Evolutionary conservation across 2,329 filamentous ascomycete species (phyloP).

Genomic region (Coniochaeta sp.): DNA sequence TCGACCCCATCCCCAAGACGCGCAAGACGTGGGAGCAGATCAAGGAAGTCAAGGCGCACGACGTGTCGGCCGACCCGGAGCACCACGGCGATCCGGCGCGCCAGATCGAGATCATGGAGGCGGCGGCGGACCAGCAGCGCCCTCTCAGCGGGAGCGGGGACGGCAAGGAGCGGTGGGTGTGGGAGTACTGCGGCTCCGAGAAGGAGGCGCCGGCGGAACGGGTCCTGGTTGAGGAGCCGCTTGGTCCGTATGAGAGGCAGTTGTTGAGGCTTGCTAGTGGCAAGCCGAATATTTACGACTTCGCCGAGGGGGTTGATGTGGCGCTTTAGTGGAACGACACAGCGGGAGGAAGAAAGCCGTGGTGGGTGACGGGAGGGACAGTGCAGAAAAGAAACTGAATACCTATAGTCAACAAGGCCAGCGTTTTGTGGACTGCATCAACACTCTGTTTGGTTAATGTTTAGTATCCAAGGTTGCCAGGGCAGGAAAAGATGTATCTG

Average conservation of each 20-base stretch:
- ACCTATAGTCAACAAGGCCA: not conserved
- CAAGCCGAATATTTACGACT: slow-evolving; percentile 33
- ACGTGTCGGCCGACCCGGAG: not conserved
- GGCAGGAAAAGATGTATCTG: not conserved
- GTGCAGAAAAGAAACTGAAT: not conserved
- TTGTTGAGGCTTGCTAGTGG: slow-evolving; percentile 37
- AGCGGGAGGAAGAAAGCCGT: not conserved
- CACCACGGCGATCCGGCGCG: not conserved
- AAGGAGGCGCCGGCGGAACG: slow-evolving; percentile 28
- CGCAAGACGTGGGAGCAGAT: slow-evolving; percentile 18
- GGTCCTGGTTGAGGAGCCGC: slow-evolving; percentile 42
- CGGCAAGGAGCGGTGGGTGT: slow-evolving; percentile 37
- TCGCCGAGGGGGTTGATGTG: slow-evolving; percentile 21
- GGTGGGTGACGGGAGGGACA: not conserved
- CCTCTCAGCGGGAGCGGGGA: slow-evolving; percentile 12
- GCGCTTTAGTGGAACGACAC: not conserved
- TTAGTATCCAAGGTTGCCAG: not conserved
- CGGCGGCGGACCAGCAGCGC: slow-evolving; percentile 12
- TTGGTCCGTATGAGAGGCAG: slow-evolving; percentile 45
- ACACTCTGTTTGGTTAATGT: not conserved
- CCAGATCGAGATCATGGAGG: slow-evolving; percentile 1
- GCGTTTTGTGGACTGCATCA: not conserved
- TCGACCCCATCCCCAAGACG: slow-evolving; percentile 23
- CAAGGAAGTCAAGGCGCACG: slow-evolving; percentile 3
- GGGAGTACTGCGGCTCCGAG: slow-evolving; percentile 43